Base-by-base conservation (phyloP, 2,329 filamentous ascomycete genomes). In the Talaromyces sp. region DNA sequence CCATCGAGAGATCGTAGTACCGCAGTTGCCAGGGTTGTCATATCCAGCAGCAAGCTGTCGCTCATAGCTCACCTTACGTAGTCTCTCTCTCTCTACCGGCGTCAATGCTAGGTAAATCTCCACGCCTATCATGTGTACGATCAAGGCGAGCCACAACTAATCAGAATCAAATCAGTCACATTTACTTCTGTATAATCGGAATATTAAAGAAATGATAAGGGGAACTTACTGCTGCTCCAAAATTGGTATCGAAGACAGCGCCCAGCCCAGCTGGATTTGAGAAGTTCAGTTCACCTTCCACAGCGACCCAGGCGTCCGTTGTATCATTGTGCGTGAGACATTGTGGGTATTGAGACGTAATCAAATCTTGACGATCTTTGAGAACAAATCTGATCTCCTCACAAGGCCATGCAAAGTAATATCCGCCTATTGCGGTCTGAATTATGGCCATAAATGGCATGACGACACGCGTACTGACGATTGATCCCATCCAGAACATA, bases 401-500 rank as follows among this genome's bases (percentile, higher is more conserved):
- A 40, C 39, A 40, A 40, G 39, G 39, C 39, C 39, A 40, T 5
- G 39, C 39, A 40, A 40, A n/a, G 14, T 14, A 40, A n/a, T 40
- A 40, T 16, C 39, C 39, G 39, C 39, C 39, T 40, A 40, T 11
- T 40, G 46, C 46, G 16, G 46, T 50, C 46, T 50, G 46, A n/a
- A 50, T 25, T 1, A 50, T 50, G 18, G 46, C 14, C 46, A 50
- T 50, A 21, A 50, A n/a, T 28, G 46, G 46, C 46, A 50, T 50
- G 18, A 50, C 28, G 3, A 25, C 4, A 14, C 46, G 46, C 18
- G 46, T 50, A n/a, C 46, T 50, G 18, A 50, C 46, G 28, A 50
- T 50, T 6, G 46, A 50, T 50, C 46, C 46, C 46, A 50, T 50
- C 46, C 46, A 50, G 21, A 50, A 50, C 46, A 50, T 50, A 25